Conservation (phyloP, 257 asterid species). For the Voacanga thouarsii region DNA sequence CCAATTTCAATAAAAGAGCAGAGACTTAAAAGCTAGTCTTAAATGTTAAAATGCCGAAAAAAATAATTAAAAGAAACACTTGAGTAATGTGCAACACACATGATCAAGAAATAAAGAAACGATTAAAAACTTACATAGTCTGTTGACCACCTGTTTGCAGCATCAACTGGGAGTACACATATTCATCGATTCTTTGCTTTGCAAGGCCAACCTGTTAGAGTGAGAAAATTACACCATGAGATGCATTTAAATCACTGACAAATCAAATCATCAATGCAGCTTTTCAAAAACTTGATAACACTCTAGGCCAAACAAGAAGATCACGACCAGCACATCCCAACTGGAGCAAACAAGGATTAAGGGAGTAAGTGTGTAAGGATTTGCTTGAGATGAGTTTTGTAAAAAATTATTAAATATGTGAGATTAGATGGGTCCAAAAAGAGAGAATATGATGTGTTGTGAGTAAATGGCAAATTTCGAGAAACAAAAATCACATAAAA, state of each 20-base stretch:
- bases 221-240: not conserved
- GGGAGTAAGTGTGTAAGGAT: too few relatives aligned
- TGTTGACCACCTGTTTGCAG: conserved; percentile 57
- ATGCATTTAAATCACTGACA: not conserved
- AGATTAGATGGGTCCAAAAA: too few relatives aligned
- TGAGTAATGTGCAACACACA: not conserved
- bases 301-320: not conserved
- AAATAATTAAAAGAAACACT: not conserved
- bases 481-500: too few relatives aligned
- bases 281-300: not conserved
- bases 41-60: not conserved
- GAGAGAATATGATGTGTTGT: too few relatives aligned
- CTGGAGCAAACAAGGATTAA: not conserved
- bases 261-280: not conserved
- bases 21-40: not conserved
- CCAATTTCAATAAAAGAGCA: not conserved
- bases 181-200: conserved; percentile 88
- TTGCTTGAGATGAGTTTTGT: too few relatives aligned
- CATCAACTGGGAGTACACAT: conserved; percentile 82
- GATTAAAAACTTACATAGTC: conserved; percentile 33
- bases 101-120: not conserved
- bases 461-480: too few relatives aligned
- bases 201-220: conserved; percentile 66
- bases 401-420: too few relatives aligned
- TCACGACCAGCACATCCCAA: not conserved